These are phyloP conservation scores for Kalmusia sp. DNA, from an alignment of 2,329 filamentous ascomycete genomes.

Conservation along the genomic window DNA sequence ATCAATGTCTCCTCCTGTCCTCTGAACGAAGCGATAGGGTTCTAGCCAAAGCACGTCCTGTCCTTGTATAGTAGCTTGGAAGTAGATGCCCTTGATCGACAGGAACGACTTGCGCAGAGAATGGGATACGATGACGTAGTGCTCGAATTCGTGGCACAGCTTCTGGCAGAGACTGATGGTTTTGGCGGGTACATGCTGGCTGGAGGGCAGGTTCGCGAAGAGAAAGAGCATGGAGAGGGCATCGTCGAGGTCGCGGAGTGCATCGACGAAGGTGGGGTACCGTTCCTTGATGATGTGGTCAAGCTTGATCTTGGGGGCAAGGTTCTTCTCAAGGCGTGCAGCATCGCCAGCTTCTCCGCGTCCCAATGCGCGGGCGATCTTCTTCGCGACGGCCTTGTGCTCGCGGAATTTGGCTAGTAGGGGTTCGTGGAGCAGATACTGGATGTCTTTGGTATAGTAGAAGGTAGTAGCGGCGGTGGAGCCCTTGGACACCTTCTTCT, in stretches of 20 bases:
- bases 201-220: slow-evolving; percentile 94
- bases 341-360: slow-evolving; percentile 91
- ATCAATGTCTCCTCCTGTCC: slow-evolving; percentile 91
- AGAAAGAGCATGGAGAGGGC: slow-evolving; percentile 96
- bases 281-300: slow-evolving; percentile 98
- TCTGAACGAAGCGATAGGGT: slow-evolving; percentile 97
- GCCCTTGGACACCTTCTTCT: slow-evolving; percentile 95
- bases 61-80: slow-evolving; percentile 95
- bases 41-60: slow-evolving; percentile 98
- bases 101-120: slow-evolving; percentile 95
- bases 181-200: slow-evolving; percentile 87
- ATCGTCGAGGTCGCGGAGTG: slow-evolving; percentile 92
- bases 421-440: slow-evolving; percentile 97
- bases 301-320: slow-evolving; percentile 86
- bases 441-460: slow-evolving; percentile 91
- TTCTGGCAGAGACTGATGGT: slow-evolving; percentile 95
- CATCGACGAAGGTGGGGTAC: slow-evolving; percentile 96
- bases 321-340: slow-evolving; percentile 86
- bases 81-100: slow-evolving; percentile 99
- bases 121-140: slow-evolving; percentile 93
- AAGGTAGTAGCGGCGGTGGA: slow-evolving; percentile 92
- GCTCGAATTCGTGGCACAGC: slow-evolving; percentile 93
- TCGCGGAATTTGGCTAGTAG: slow-evolving; percentile 94
- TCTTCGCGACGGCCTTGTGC: slow-evolving; percentile 96
- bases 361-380: slow-evolving; percentile 91